Evolutionary conservation across 2,329 filamentous ascomycete genomes (phyloP), one percentile per base, ranked within the genome.

Genomic region (Fonsecaea nubica): DNA sequence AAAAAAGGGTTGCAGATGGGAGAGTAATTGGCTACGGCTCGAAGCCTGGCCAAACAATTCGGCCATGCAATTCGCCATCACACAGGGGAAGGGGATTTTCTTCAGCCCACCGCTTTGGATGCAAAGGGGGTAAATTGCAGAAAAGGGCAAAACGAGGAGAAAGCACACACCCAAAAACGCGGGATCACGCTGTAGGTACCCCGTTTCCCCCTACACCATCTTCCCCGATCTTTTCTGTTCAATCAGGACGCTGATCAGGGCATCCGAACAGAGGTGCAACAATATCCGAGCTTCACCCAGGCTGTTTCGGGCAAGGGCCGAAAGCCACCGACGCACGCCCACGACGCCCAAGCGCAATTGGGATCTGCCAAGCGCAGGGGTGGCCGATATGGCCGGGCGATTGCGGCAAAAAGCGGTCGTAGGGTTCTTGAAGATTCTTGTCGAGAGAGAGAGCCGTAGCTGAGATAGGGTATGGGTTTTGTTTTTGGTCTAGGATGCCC

Each of bases 271-370:
- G 32, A 58, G 21, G 21, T 38, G 33, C 36, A n/a, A 58, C 55
- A 58, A 45, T n/a, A 58, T 38, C 36, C 33, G 55, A 58, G 42
- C 45, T 50, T 21, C 8, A 5, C 10, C 45, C 45, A 50, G 25
- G 12, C 45, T 50, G 45, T 21, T 50, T 18, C 25, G 45, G 45
- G 45, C 9, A 50, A 50, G 21, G 45, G 10, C 45, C 45, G 55
- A 45, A 64, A 64, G 62, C 62, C 62, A 64, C 62, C 56, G 45
- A 64, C 25, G 63, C 63, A 60, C n/a, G 10, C 36, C 8, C 25
- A 40, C 30, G 21, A 60, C n/a, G 15, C 36, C 13, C 35, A 40
- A 38, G 21, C 45, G 45, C 50, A 50, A 58, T 48, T 56, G 55
- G 62, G 62, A 56, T 60, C 32, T 50, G 56, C 48, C 57, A 60